phyloP scores from a whole-genome alignment of 2,329 filamentous ascomycete species.

The Parafenestella ontariensis region DNA sequence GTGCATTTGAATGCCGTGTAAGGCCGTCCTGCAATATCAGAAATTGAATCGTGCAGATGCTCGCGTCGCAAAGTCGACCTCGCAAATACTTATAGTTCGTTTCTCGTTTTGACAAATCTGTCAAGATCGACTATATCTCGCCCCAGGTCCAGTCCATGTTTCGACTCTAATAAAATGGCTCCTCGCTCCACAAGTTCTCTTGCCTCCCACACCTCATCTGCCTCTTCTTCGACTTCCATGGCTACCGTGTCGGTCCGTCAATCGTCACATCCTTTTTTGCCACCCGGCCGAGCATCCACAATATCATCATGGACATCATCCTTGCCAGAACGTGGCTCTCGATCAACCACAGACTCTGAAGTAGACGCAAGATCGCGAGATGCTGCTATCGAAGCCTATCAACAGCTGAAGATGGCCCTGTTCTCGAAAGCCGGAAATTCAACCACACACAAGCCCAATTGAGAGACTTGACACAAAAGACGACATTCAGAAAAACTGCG shows the following conservation, averaged over 20 bases:
- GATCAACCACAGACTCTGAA: slow-evolving; percentile 13
- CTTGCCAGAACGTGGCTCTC: slow-evolving; percentile 28
- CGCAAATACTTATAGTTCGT: slow-evolving; percentile 4
- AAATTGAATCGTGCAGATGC: background rate
- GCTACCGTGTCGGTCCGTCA: slow-evolving; percentile 18
- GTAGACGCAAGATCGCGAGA: slow-evolving; percentile 28
- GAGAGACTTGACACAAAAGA: background rate
- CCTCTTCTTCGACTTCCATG: slow-evolving; percentile 27
- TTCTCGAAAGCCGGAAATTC: slow-evolving; percentile 44
- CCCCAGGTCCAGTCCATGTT: background rate
- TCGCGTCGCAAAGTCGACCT: slow-evolving; percentile 6
- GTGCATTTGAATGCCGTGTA: background rate
- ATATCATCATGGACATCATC: slow-evolving; percentile 44
- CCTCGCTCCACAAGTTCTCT: slow-evolving; percentile 18
- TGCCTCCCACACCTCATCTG: slow-evolving; percentile 25
- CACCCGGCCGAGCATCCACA: slow-evolving; percentile 33
- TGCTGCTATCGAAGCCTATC: slow-evolving; percentile 44
- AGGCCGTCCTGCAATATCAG: background rate
- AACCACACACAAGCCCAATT: background rate
- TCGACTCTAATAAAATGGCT: slow-evolving; percentile 15
- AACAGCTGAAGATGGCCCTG: slow-evolving; percentile 39
- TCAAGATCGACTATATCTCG: slow-evolving; percentile 17
- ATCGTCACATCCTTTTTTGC: slow-evolving; percentile 36
- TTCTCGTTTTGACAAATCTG: slow-evolving; percentile 27
- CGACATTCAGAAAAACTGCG: background rate